These are phyloP conservation scores for Silene coronaria DNA, from an alignment of 179 eudicot genomes.

Conservation along the genomic window DNA sequence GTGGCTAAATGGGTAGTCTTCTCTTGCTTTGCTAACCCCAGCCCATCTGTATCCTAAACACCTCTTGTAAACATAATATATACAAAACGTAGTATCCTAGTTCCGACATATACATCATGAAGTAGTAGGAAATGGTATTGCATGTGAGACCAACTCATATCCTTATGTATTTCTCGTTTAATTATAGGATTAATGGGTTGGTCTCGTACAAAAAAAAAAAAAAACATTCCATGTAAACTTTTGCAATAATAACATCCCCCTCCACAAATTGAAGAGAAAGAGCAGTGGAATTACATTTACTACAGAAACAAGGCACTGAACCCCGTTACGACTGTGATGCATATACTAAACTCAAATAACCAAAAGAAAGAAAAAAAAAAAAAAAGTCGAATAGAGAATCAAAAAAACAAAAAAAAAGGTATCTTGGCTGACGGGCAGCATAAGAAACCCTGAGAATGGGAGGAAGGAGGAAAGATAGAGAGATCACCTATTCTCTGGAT, in stretches of 20 bases:
- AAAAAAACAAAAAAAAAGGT: too few species aligned
- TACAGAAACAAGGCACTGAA: neutral
- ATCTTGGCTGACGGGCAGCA: too few species aligned
- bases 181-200: neutral
- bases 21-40: constrained; percentile 81
- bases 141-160: too few species aligned
- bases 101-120: constrained; percentile 13
- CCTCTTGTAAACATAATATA: constrained; percentile 7
- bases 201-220: neutral
- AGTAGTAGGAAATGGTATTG: neutral
- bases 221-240: neutral
- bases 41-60: constrained; percentile 68
- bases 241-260: neutral
- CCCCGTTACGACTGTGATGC: too few species aligned
- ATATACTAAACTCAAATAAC: neutral
- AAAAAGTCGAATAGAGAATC: neutral
- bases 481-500: constrained; percentile 63
- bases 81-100: neutral
- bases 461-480: neutral
- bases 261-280: constrained; percentile 4
- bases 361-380: neutral
- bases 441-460: neutral
- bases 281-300: neutral
- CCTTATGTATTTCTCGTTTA: too few species aligned
- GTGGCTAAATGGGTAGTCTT: constrained; percentile 98